phyloP scores from a whole-genome alignment of 2,329 filamentous ascomycete genomes.

The Aureobasidium leucospermi region DNA sequence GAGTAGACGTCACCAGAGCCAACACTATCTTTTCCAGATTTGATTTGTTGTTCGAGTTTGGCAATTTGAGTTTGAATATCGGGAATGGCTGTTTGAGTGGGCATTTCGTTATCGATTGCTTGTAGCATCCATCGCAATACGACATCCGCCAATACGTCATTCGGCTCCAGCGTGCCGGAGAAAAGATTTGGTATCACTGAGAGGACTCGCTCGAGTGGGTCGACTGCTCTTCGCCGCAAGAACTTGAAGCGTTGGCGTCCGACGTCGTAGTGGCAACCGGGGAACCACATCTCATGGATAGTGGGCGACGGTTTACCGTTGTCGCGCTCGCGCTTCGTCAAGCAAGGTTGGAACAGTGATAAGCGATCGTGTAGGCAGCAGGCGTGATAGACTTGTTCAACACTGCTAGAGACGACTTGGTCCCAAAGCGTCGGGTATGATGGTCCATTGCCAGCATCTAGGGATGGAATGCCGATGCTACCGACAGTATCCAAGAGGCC shows the following conservation, averaged over 20 bases:
- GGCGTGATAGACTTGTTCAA: slow-evolving; percentile 29
- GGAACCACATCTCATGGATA: slow-evolving; percentile 29
- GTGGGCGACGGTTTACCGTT: slow-evolving; percentile 15
- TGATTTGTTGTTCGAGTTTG: slow-evolving; percentile 16
- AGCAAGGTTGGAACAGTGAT: slow-evolving; percentile 29
- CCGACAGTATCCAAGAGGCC: slow-evolving; percentile 30
- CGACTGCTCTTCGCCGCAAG: slow-evolving; percentile 21
- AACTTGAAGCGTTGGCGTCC: slow-evolving; percentile 31
- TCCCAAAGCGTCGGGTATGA: slow-evolving; percentile 32
- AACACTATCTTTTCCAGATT: slow-evolving; percentile 10
- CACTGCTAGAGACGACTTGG: slow-evolving; percentile 25
- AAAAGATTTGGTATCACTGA: slow-evolving; percentile 25
- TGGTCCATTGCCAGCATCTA: slow-evolving; percentile 30
- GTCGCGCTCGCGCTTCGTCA: slow-evolving; percentile 17
- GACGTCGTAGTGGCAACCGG: slow-evolving; percentile 31
- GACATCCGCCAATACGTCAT: slow-evolving; percentile 27
- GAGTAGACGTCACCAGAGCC: slow-evolving; percentile 30
- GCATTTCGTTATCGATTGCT: slow-evolving; percentile 18
- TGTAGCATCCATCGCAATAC: slow-evolving; percentile 27
- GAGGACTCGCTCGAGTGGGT: slow-evolving; percentile 23
- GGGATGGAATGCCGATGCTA: slow-evolving; percentile 27
- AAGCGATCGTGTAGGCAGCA: slow-evolving; percentile 28
- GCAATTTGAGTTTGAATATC: slow-evolving; percentile 18
- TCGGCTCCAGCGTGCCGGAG: slow-evolving; percentile 26
- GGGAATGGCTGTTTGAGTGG: slow-evolving; percentile 21